Evolutionary conservation across 179 eudicot genomes (phyloP).

Genomic region (Silene noctiflora): DNA sequence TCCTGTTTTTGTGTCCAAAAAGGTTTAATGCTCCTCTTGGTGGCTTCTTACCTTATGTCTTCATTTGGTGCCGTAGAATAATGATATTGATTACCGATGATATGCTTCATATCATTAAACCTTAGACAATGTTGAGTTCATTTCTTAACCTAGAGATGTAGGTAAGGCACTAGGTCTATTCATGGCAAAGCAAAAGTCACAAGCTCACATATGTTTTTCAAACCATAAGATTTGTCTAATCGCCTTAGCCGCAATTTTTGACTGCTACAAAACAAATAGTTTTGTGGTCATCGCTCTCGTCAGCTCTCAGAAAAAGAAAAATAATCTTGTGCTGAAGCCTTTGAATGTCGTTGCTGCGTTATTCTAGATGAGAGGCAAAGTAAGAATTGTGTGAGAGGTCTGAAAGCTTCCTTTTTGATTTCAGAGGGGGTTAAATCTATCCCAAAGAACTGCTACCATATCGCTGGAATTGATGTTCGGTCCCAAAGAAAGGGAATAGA

Average conservation of each 20-base stretch:
- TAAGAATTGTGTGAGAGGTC: background rate
- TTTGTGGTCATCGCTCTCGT: background rate
- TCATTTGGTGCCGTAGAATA: no score
- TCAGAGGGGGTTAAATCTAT: background rate
- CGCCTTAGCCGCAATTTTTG: background rate
- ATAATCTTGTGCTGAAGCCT: no score
- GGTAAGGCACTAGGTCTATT: no score
- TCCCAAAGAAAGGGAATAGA: slow-evolving; percentile 7
- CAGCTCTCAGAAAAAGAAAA: no score
- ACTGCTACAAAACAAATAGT: background rate
- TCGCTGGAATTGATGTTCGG: slow-evolving; percentile 8
- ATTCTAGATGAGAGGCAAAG: background rate
- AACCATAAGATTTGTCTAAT: background rate
- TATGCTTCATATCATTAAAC: no score
- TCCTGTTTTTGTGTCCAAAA: background rate
- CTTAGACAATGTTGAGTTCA: no score
- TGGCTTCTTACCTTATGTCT: no score
- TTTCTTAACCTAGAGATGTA: no score
- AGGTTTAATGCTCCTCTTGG: background rate
- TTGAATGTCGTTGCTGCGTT: background rate
- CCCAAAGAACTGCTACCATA: slow-evolving; percentile 4
- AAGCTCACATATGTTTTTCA: no score
- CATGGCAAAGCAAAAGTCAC: no score
- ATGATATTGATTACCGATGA: no score
- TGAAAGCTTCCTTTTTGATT: background rate